Evolutionary conservation across 208 protist species (phyloP), one percentile per base, ranked within the genome.

Genomic region (Leishmania lainsoni): DNA sequence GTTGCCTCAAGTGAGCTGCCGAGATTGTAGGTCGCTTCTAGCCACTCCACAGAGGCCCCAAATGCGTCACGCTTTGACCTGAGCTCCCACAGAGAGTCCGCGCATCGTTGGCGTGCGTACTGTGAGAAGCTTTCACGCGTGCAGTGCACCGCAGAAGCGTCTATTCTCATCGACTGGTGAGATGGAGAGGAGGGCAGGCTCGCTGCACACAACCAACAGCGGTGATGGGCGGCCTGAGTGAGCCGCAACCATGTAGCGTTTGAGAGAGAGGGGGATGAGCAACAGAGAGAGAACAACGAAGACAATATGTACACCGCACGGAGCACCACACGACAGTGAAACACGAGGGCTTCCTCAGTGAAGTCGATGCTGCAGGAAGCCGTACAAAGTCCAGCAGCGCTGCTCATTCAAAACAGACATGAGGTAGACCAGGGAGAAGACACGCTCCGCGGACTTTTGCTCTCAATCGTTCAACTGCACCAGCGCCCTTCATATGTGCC

Each of bases 11-110:
- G 0, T 59, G 56, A 39, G 45, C 16, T 29, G 5, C 52, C 20
- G 29, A 65, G 1, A 39, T n/a, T 32, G 45, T 76, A 84, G 26
- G 74, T 84, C 16, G 81, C 81, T 75, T 84, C 81, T 51, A 80
- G 61, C 75, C 75, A 80, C 32, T 69, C 65, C 54, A 80, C 35
- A 29, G 54, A 10, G 22, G 0, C 20, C 39, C 81, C 81, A 22
- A 75, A 35, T 6, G 29, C 42, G 52, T 73, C 58, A 0, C 32
- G 75, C 29, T n/a, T 39, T 45, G 81, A 75, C 2, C 75, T 48
- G 12, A 84, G 49, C 54, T 75, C 81, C 81, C 81, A 84, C 56
- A 56, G 49, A 3, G 80, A 79, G 20, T 58, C 49, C 3, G 14
- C 48, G 20, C 75, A 63, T 45, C 68, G 48, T n/a, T 76, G 54